These are phyloP conservation scores for Candida taoyuanica DNA, from an alignment of 805 yeast genomes.

Conservation along the genomic window DNA sequence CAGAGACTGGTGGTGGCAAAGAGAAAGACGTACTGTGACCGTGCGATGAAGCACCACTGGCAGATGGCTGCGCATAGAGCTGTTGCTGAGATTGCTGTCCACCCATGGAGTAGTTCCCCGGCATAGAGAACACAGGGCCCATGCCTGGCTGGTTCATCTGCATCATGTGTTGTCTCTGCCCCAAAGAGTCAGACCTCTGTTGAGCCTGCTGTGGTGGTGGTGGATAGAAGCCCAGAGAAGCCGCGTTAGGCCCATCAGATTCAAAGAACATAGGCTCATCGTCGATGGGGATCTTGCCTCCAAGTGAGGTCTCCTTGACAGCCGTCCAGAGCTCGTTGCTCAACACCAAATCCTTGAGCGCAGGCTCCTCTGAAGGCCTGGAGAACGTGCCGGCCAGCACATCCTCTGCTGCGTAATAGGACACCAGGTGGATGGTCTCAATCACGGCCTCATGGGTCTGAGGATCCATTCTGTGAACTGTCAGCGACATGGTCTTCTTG, in stretches of 20 bases:
- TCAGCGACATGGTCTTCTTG: slow-evolving; percentile 69
- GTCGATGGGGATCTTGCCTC: slow-evolving; percentile 46
- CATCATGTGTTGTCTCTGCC: too few relatives aligned
- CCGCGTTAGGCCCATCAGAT: slow-evolving; percentile 23
- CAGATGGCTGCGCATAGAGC: neutral
- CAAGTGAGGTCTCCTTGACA: slow-evolving; percentile 52
- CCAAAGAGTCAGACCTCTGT: too few relatives aligned
- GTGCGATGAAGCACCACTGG: neutral
- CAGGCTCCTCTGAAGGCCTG: slow-evolving; percentile 52
- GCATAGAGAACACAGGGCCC: too few relatives aligned
- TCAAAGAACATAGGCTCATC: slow-evolving; percentile 49
- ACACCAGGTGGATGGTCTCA: slow-evolving; percentile 61
- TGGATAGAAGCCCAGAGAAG: slow-evolving; percentile 10
- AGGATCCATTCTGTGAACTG: slow-evolving; percentile 15
- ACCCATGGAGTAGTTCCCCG: too few relatives aligned
- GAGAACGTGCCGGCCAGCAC: slow-evolving; percentile 52
- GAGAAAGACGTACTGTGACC: slow-evolving; percentile 1
- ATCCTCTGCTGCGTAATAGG: slow-evolving; percentile 76
- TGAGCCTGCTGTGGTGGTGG: neutral
- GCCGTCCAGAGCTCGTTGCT: slow-evolving; percentile 49
- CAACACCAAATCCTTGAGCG: slow-evolving; percentile 45
- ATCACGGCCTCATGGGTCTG: slow-evolving; percentile 12
- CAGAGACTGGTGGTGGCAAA: slow-evolving; percentile 1
- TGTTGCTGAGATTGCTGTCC: too few relatives aligned
- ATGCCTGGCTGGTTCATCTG: too few relatives aligned